phyloP scores from a whole-genome alignment of 306 rosid species.

The Malus orientalis region DNA sequence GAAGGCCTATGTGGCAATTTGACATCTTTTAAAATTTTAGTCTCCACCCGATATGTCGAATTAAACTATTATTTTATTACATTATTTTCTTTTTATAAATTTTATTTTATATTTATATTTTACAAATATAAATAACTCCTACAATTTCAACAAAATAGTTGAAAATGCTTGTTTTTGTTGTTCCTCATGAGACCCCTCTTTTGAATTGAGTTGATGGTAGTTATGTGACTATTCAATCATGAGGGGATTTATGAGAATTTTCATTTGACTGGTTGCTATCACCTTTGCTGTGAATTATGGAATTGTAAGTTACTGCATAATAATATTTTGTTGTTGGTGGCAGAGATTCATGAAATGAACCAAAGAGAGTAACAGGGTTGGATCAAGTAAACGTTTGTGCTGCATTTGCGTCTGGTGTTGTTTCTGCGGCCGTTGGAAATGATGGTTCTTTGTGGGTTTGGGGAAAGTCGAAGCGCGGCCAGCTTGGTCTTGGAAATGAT shows the following conservation, averaged over 20 bases:
- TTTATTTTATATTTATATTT: too few species aligned
- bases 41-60: too few species aligned
- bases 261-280: not conserved
- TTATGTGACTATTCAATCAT: not conserved
- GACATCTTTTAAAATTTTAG: too few species aligned
- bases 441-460: conserved; percentile 85
- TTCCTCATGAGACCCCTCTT: not conserved
- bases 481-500: conserved; percentile 70
- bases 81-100: too few species aligned
- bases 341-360: conserved; percentile 77
- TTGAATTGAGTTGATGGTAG: not conserved
- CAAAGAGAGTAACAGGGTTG: conserved; percentile 48
- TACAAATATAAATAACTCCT: too few species aligned
- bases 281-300: not conserved
- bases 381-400: conserved; percentile 47
- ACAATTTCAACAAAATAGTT: too few species aligned
- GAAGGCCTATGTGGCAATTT: too few species aligned
- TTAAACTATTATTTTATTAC: too few species aligned
- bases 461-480: conserved; percentile 89
- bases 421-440: conserved; percentile 72
- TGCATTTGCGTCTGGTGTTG: conserved; percentile 82
- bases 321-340: conserved; percentile 4
- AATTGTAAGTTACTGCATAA: conserved; percentile 9
- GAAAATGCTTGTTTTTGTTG: not conserved
- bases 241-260: not conserved